Percentiles rank a stretch among this genome's conserved stretches.
phyloP scores from a whole-genome alignment of 805 yeast species.

The Wickerhamia fluorescens region DNA sequence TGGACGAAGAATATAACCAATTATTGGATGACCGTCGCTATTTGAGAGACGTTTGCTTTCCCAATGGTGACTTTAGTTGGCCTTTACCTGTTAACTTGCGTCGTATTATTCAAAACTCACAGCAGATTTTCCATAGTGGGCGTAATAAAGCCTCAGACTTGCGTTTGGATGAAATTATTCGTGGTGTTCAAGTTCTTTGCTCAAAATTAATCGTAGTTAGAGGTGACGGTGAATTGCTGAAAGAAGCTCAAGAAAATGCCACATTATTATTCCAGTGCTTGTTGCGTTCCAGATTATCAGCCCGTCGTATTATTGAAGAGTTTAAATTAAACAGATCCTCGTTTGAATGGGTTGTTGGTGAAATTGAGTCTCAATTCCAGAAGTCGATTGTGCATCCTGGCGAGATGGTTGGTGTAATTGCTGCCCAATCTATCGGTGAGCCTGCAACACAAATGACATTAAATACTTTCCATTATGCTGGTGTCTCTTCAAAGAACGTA shows the following conservation, averaged over 20 bases:
- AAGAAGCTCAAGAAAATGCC: conserved; percentile 91
- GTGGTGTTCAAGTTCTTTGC: conserved; percentile 63
- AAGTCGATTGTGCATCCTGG: conserved; percentile 92
- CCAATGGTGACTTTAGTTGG: conserved; percentile 94
- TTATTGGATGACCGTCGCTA: conserved; percentile 69
- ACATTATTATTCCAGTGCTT: conserved; percentile 84
- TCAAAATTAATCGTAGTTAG: conserved; percentile 68
- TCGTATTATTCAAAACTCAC: conserved; percentile 95
- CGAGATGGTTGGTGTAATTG: conserved; percentile 97
- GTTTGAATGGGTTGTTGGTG: conserved; percentile 94
- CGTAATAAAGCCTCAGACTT: conserved; percentile 86
- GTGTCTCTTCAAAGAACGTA: conserved; percentile 94
- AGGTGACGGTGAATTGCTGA: conserved; percentile 64
- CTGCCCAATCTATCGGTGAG: conserved; percentile 97
- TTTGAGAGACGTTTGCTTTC: conserved; percentile 74
- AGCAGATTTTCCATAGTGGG: conserved; percentile 92
- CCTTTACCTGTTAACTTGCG: conserved; percentile 96
- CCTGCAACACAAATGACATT: conserved; percentile 98
- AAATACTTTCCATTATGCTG: conserved; percentile 96
- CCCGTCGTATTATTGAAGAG: conserved; percentile 89
- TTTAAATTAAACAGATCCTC: conserved; percentile 77
- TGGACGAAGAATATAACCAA: conserved; percentile 83
- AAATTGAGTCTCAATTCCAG: conserved; percentile 88
- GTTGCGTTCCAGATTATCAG: conserved; percentile 84
- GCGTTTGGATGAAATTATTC: conserved; percentile 73